Evolutionary conservation across 202 grass and related monocot genomes (phyloP).

Genomic region (Panicum hallii): DNA sequence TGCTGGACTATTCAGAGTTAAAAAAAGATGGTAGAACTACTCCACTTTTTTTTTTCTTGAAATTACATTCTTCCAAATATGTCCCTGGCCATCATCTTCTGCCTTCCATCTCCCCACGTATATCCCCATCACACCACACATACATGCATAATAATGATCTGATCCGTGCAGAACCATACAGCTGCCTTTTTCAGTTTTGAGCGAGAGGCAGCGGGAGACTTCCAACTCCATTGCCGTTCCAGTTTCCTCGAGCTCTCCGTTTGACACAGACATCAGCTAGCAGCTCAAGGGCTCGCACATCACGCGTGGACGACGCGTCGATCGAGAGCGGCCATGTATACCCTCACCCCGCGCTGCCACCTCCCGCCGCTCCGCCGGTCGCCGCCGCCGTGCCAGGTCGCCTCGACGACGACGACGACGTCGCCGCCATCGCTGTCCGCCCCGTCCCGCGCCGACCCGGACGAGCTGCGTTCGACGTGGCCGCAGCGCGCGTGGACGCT

Average conservation of each 20-base stretch:
- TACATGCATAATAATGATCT: neutral
- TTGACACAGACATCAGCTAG: neutral
- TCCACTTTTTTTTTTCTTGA: neutral
- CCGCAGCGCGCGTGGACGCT: slow-evolving; percentile 73
- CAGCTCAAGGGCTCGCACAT: neutral
- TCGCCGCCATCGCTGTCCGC: neutral
- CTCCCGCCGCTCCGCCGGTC: slow-evolving; percentile 29
- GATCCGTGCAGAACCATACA: neutral
- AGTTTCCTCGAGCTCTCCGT: neutral
- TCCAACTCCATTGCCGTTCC: neutral
- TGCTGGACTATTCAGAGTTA: too few relatives aligned
- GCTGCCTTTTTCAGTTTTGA: slow-evolving; percentile 31
- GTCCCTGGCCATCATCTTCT: slow-evolving; percentile 11
- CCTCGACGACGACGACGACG: slow-evolving; percentile 31
- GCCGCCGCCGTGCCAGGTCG: slow-evolving; percentile 35
- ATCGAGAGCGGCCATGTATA: slow-evolving; percentile 44
- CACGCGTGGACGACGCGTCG: neutral
- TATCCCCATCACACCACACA: slow-evolving; percentile 48
- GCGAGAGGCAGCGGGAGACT: neutral
- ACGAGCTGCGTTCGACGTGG: slow-evolving; percentile 79
- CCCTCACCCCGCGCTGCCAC: slow-evolving; percentile 50
- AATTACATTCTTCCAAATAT: neutral
- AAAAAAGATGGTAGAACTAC: too few relatives aligned
- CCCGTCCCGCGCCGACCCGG: slow-evolving; percentile 36
- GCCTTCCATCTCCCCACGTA: slow-evolving; percentile 51